Evolutionary conservation across 2,329 filamentous ascomycete species (phyloP).

Genomic region (Davidsoniella australis): DNA sequence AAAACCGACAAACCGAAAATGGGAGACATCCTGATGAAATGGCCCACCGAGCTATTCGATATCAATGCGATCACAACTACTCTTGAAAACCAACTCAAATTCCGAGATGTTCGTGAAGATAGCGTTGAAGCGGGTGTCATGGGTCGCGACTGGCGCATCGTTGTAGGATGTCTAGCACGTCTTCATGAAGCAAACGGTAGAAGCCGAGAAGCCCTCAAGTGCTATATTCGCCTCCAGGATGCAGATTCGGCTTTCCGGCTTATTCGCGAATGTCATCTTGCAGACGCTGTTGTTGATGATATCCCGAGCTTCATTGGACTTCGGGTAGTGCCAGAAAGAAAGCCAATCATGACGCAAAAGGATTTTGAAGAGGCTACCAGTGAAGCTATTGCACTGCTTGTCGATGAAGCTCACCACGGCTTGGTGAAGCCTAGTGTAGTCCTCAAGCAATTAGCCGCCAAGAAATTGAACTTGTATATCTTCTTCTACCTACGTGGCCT

Average conservation of each 20-base stretch:
- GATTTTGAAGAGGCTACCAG: constrained; percentile 67
- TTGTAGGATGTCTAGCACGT: constrained; percentile 74
- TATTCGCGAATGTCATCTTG: constrained; percentile 76
- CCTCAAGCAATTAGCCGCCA: constrained; percentile 55
- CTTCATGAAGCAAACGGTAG: constrained; percentile 69
- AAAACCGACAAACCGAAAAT: constrained; percentile 59
- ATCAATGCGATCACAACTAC: constrained; percentile 57
- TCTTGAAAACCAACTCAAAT: constrained; percentile 67
- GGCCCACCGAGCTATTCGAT: constrained; percentile 74
- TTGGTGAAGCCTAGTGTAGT: constrained; percentile 65
- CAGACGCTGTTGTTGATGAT: constrained; percentile 76
- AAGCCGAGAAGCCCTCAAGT: constrained; percentile 68
- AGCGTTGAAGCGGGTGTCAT: constrained; percentile 56
- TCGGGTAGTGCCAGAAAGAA: constrained; percentile 47
- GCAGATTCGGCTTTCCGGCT: constrained; percentile 75
- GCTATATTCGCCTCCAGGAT: constrained; percentile 81
- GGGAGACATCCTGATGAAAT: constrained; percentile 61
- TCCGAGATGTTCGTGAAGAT: constrained; percentile 57
- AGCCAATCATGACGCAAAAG: constrained; percentile 41
- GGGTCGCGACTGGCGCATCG: constrained; percentile 70
- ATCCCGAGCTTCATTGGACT: constrained; percentile 78
- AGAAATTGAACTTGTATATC: constrained; percentile 55
- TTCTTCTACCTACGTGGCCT: constrained; percentile 83
- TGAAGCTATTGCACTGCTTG: constrained; percentile 72
- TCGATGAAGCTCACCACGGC: constrained; percentile 80